Percentiles rank a stretch among this genome's conserved stretches.
Conservation (phyloP, 345 rosid species). For the Pistacia atlantica region DNA sequence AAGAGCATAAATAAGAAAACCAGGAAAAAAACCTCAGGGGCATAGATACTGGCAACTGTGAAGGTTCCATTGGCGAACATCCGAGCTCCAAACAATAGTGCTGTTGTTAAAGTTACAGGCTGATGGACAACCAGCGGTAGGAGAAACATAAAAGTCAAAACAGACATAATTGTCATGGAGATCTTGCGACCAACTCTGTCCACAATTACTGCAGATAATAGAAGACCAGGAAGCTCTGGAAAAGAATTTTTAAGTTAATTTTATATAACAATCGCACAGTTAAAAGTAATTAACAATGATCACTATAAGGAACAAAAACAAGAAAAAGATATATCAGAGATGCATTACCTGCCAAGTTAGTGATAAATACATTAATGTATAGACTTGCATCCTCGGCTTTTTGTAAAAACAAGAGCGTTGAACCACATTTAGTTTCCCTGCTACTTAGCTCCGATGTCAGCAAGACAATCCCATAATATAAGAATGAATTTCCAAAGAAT, state of each 20-base stretch:
- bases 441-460: constrained; percentile 58
- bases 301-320: background rate
- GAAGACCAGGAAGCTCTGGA: constrained; percentile 67
- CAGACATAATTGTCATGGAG: constrained; percentile 49
- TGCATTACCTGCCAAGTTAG: constrained; percentile 54
- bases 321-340: background rate
- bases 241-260: background rate
- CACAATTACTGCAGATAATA: constrained; percentile 53
- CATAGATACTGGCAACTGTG: constrained; percentile 47
- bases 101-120: constrained; percentile 42
- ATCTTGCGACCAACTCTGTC: constrained; percentile 65
- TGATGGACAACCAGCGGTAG: constrained; percentile 51
- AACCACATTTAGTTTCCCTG: constrained; percentile 33
- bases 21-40: constrained; percentile 53
- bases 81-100: constrained; percentile 58
- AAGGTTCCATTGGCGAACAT: constrained; percentile 52
- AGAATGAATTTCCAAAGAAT: constrained; percentile 57
- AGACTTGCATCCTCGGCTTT: constrained; percentile 24
- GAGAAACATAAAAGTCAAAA: constrained; percentile 43
- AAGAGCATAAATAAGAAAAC: background rate
- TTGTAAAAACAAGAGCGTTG: constrained; percentile 9
- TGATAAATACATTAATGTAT: constrained; percentile 46
- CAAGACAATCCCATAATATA: constrained; percentile 65
- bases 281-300: background rate
- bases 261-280: background rate